A percentile compares a stretch with the other conserved stretches of the same genome.
Conservation (phyloP, 2,329 filamentous ascomycete species). For the Trichoderma sp. region DNA sequence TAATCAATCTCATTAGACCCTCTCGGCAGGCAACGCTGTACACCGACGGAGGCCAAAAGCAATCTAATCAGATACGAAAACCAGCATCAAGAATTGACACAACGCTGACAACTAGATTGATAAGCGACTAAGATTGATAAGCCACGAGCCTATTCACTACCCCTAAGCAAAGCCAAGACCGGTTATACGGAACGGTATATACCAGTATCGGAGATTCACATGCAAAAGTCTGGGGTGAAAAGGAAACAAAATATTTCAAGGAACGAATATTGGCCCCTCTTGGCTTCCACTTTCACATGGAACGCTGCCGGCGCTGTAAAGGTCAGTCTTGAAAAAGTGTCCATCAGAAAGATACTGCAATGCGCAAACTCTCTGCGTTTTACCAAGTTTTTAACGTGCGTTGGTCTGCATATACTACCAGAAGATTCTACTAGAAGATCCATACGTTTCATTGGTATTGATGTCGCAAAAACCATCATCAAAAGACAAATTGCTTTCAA, state of each 20-base stretch:
- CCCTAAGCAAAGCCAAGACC: neutral
- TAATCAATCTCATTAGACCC: neutral
- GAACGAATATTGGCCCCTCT: neutral
- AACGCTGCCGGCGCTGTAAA: neutral
- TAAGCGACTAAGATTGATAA: neutral
- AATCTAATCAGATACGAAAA: neutral
- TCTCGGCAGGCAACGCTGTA: neutral
- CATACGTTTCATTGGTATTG: too few species aligned
- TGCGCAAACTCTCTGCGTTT: neutral
- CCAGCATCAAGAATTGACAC: too few species aligned
- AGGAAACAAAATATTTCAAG: too few species aligned
- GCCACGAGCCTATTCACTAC: too few species aligned
- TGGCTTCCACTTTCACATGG: neutral
- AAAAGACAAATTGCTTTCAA: conserved; percentile 7
- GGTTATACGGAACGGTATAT: conserved; percentile 10
- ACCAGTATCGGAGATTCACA: neutral
- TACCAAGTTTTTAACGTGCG: neutral
- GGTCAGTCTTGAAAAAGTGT: neutral
- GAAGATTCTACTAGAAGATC: too few species aligned
- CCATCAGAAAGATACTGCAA: neutral
- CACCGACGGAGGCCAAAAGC: neutral
- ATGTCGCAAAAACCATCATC: neutral
- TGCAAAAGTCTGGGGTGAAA: neutral
- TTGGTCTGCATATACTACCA: too few species aligned
- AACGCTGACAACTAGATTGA: neutral